Conservation (phyloP, 1,139 yeast genomes). For the Protomyces gravidus region DNA sequence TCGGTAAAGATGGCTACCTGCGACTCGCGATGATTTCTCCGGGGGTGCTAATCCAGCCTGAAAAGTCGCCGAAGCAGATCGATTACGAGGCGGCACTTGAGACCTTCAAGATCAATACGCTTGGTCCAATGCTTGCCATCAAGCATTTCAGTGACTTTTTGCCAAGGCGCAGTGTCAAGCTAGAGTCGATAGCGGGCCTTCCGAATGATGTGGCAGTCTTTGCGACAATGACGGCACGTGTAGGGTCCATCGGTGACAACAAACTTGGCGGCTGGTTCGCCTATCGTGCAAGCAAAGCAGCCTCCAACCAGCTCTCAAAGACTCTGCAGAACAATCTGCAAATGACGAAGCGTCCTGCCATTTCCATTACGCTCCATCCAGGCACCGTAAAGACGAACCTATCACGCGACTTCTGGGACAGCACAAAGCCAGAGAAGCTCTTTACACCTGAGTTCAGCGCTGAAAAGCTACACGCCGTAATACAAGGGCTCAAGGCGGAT, state of each 20-base stretch:
- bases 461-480: constrained; percentile 6
- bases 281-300: constrained; percentile 28
- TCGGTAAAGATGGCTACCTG: constrained; percentile 12
- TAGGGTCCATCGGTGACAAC: constrained; percentile 26
- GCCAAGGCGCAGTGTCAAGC: constrained; percentile 12
- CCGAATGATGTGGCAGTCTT: constrained; percentile 17
- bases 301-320: constrained; percentile 20
- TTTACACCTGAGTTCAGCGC: constrained; percentile 26
- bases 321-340: constrained; percentile 20
- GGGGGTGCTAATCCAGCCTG: constrained; percentile 19
- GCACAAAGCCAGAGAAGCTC: constrained; percentile 13
- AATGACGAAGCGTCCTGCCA: constrained; percentile 21
- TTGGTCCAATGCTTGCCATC: constrained; percentile 28
- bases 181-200: constrained; percentile 4
- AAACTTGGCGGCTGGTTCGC: constrained; percentile 28
- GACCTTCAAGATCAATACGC: constrained; percentile 24
- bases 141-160: constrained; percentile 19
- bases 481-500: neutral
- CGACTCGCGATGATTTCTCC: constrained; percentile 17
- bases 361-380: constrained; percentile 25
- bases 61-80: constrained; percentile 21
- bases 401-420: constrained; percentile 24
- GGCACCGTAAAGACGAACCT: constrained; percentile 28
- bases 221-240: constrained; percentile 27
- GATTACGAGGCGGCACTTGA: constrained; percentile 14